Conservation (phyloP, 2,329 filamentous ascomycete genomes). For the Exophiala aquamarina region DNA sequence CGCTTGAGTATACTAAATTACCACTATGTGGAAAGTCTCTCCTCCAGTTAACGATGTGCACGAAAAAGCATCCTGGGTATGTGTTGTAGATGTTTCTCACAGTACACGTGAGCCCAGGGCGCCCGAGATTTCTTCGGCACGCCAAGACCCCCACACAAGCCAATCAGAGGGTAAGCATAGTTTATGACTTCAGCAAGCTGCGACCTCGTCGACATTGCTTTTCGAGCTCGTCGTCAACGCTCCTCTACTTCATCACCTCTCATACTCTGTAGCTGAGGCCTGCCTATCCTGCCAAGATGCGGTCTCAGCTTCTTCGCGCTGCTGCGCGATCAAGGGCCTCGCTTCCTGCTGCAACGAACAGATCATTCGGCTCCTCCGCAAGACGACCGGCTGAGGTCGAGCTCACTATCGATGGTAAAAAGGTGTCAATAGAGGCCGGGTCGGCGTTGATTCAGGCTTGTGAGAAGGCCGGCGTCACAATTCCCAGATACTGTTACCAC, state of each 20-base stretch:
- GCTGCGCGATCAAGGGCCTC: constrained; percentile 54
- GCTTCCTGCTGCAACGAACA: constrained; percentile 59
- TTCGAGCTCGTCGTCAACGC: constrained; percentile 20
- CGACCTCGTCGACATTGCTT: not conserved
- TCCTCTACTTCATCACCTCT: constrained; percentile 11
- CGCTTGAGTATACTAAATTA: no score
- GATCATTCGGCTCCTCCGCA: constrained; percentile 78
- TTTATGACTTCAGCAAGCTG: constrained; percentile 10
- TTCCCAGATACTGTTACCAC: constrained; percentile 99
- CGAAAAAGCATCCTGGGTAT: no score
- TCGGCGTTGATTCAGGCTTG: constrained; percentile 98
- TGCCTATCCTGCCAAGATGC: constrained; percentile 50
- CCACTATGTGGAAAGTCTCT: no score
- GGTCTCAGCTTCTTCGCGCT: constrained; percentile 64
- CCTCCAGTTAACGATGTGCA: no score
- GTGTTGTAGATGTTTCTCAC: no score
- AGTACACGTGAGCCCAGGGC: no score
- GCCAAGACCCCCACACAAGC: no score
- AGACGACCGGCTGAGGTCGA: constrained; percentile 87
- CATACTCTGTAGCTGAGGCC: constrained; percentile 26
- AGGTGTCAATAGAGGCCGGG: constrained; percentile 96
- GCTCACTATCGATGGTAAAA: constrained; percentile 97
- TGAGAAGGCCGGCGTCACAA: constrained; percentile 89
- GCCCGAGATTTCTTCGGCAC: no score
- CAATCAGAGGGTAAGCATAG: no score